phyloP scores from a whole-genome alignment of 768 basidiomycete species.

The Hysterangium stoloniferum region DNA sequence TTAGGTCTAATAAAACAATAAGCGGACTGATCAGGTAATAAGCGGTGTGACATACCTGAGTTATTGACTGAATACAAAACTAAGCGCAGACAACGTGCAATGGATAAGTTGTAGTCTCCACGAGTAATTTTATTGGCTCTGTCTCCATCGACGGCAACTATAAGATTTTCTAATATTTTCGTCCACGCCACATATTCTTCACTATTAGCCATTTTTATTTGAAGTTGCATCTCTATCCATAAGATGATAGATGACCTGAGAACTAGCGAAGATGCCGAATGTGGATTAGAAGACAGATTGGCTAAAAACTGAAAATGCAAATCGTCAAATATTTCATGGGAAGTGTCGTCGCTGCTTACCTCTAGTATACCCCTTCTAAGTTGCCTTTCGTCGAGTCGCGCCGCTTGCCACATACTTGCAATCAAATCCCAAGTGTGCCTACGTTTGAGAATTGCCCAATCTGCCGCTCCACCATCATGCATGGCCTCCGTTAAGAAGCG shows the following conservation, averaged over 20 bases:
- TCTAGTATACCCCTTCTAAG: conserved; percentile 59
- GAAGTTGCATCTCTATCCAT: conserved; percentile 78
- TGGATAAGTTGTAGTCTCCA: conserved; percentile 20
- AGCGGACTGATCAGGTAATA: conserved; percentile 37
- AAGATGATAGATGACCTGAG: conserved; percentile 63
- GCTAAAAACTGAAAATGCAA: conserved; percentile 53
- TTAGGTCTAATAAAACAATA: background rate
- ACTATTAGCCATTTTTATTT: conserved; percentile 14
- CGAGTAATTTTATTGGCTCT: conserved; percentile 11
- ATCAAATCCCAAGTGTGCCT: conserved; percentile 86
- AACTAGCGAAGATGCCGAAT: conserved; percentile 64
- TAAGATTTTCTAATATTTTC: conserved; percentile 27
- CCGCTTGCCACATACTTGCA: conserved; percentile 63
- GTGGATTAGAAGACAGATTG: conserved; percentile 60
- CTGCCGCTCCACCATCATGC: conserved; percentile 44
- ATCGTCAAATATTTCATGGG: background rate
- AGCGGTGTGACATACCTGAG: background rate
- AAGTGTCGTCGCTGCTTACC: conserved; percentile 31
- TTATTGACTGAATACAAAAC: background rate
- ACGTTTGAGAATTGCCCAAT: conserved; percentile 76
- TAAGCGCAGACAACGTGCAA: conserved; percentile 50
- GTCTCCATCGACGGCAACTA: conserved; percentile 14
- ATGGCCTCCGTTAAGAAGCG: conserved; percentile 77
- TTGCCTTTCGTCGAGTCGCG: conserved; percentile 44
- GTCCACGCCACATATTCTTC: conserved; percentile 20